Evolutionary conservation across 2,329 filamentous ascomycete species (phyloP).

Genomic region (Alternaria rosae): DNA sequence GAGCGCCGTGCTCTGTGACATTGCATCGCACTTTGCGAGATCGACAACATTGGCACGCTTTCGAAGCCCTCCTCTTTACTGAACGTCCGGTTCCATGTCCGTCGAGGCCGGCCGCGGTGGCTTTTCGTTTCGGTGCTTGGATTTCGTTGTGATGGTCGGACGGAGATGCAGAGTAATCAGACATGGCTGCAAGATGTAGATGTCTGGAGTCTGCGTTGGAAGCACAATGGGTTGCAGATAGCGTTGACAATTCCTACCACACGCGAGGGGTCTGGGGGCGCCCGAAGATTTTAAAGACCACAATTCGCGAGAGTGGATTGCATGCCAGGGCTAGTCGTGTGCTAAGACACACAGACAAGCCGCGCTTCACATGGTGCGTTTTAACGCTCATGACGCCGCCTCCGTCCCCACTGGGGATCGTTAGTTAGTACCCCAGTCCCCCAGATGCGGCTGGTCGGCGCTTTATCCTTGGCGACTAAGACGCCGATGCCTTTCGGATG

Average conservation of each 20-base stretch:
- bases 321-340: conserved; percentile 34
- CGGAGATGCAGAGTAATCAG: conserved; percentile 47
- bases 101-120: conserved; percentile 63
- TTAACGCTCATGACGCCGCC: conserved; percentile 47
- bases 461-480: conserved; percentile 34
- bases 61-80: conserved; percentile 85
- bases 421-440: conserved; percentile 48
- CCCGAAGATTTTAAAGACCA: conserved; percentile 43
- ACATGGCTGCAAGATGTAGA: conserved; percentile 40
- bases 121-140: conserved; percentile 64
- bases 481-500: conserved; percentile 44
- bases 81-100: conserved; percentile 59
- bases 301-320: conserved; percentile 44
- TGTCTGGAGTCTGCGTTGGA: conserved; percentile 18
- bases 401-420: conserved; percentile 43
- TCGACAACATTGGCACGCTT: conserved; percentile 88
- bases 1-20: conserved; percentile 83
- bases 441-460: conserved; percentile 47
- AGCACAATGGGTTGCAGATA: conserved; percentile 22
- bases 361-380: conserved; percentile 40
- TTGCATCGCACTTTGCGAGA: conserved; percentile 92
- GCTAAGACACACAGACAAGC: conserved; percentile 38
- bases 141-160: conserved; percentile 42
- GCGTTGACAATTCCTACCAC: conserved; percentile 22
- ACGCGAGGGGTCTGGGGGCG: conserved; percentile 37